Base-by-base conservation (phyloP, 345 rosid genomes). In the Gynandropsis gynandra region DNA sequence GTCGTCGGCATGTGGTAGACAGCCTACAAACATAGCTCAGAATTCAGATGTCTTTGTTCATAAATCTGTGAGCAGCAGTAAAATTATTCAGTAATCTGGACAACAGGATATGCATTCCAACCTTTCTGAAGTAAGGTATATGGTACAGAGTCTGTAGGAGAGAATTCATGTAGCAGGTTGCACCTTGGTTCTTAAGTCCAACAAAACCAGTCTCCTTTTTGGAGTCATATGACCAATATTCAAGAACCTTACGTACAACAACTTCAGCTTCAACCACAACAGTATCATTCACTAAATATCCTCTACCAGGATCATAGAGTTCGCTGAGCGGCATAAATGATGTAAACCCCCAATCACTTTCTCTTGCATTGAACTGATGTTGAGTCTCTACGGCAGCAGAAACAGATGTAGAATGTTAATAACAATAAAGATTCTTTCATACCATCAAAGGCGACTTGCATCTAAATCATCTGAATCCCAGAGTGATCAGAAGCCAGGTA, bases 1-100 rank as follows among this genome's bases (percentile, higher is more conserved):
- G 98, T 90, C 55, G 98, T 90, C 39, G 98, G 98, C 98, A 90
- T 90, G 70, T 90, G 98, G 62, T 90, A 90, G 43, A 90, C 98
- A 36, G 98, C 96, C 97, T 89, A 81, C 61, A 71, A 19, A 55
- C 8, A 58, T 33, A 3, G 39, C 59, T 41, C 37, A 56, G 46
- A 54, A 46, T 47, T 49, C 47, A 68, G 62, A 59, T 13, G 46
- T 35, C 51, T 64, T 17, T 38, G 32, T 24, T 47, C 16, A 47
- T 36, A 45, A 42, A 41, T 33, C 15, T 8, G 36, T 6, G 19
- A 31, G 29, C 10, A 24, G 29, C 29, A 5, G 29, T 24, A 24
- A 15, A 14, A 9, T 56, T 44, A 36, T 47, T 45, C 35, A 18
- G 51, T 39, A 48, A 41, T 46, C 21, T 19, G 24, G 4, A 50